Base-by-base conservation (phyloP, 106 monocot species). In the Chionographis japonica region DNA sequence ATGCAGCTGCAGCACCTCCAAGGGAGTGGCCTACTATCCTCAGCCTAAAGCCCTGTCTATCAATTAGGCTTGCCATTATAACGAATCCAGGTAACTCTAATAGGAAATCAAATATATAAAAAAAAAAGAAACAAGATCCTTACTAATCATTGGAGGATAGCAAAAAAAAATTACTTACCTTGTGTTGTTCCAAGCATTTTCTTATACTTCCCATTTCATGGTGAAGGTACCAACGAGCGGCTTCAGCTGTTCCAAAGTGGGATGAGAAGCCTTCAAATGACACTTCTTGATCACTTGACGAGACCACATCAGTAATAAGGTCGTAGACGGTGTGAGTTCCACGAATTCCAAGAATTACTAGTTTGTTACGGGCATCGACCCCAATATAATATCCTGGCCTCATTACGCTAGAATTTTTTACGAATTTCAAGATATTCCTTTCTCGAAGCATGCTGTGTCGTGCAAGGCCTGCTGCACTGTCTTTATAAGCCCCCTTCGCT, bases 271-370 rank as follows among this genome's bases (percentile, higher is more conserved):
- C 97, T 67, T 84, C 86, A 68, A 86, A 78, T 46, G 91, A 77
- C 37, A 88, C 78, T 58, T 86, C 71, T 81, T 77, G 65, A 77
- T 86, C 86, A 72, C 92, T 86, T 38, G 84, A 82, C 57, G 89
- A 61, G 66, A 97, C 72, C 10, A 87, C 69, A 84, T 97, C 85
- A 58, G 97, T 97, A 52, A 97, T 83, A 67, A 92, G 80, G 74
- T 97, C 97, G 79, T 89, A 89, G 12, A 97, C 83, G 14, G 92
- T 97, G 70, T 97, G 84, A 35, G 97, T 97, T 70, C 97, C 97
- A 77, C 92, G 97, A 50, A 97, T 97, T 54, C 91, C 97, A 70
- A 97, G 72, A 36, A 97, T 77, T 18, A 97, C 85, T 67, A 89
- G 74, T 66, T 92, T 89, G 51, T 92, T 82, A 42, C 83, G 82